Evolutionary conservation across 78 protist species (phyloP), one percentile per base, ranked within the genome.

Genomic region (Acrasis kona): DNA sequence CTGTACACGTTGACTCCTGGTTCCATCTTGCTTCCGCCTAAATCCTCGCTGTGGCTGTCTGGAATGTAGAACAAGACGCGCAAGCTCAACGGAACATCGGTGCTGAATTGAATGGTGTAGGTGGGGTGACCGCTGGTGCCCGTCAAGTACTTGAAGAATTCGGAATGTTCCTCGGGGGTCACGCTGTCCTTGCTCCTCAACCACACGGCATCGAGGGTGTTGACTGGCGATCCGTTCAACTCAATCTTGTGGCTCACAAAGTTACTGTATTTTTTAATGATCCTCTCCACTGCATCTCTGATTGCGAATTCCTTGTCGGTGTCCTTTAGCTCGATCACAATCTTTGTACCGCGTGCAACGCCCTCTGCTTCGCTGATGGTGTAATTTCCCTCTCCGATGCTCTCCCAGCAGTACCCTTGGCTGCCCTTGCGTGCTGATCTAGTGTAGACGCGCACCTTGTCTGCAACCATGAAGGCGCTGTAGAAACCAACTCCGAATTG

Each of bases 401-500:
- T 68, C 0, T 1, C 77, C 89, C 89, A 84, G n/a, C 4, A 12
- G 36, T 80, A 74, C 28, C 85, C 84, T 70, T 41, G 39, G 69
- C 3, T 5, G 2, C 77, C 78, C 2, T 39, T 34, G 31, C 4
- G 27, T 5, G 82, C 71, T 1, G 31, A 30, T 0, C 78, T 37
- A 36, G 84, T 19, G 78, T 12, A 77, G 40, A 89, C 95, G 10
- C 2, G 65, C 28, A 92, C 89, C 5, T 10, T 5, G 42, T 87
- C 82, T 27, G 93, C 94, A 36, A 95, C 97, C 96, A 97, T 94
- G 84, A 94, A 95, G 8, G 89, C 87, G 2, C 94, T 78, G 83
- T 96, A 97, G 87, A 97, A 97, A 50, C 99, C 99, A 5, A 97
- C 99, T 41, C 99, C 98, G 67, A 97, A 95, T 82, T 92, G 98